Evolutionary conservation across 352 stramenopile genomes (phyloP), one percentile per base, ranked within the genome.

Genomic region (Phytopythium montanum): DNA sequence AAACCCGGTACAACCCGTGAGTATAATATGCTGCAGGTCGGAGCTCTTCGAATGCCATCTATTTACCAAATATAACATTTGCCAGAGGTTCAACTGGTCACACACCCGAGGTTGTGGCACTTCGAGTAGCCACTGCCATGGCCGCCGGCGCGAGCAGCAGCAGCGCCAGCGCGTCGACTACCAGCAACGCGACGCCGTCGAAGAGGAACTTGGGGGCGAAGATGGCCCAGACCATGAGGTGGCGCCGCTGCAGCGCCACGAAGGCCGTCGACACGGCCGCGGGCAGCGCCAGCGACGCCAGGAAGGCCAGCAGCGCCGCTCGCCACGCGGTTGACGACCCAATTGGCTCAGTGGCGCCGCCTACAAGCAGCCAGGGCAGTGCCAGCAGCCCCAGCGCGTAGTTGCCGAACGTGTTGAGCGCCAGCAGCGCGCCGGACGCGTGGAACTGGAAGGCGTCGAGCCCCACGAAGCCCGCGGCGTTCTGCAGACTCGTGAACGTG

Each of bases 191-290:
- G 18, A 85, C 56, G 29, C 76, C 79, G 36, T 97, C 89, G 52
- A 95, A 97, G 51, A 96, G 76, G 66, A 93, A 96, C 65, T 96
- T 96, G 39, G 89, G 89, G 3, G 90, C 89, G 65, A 97, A 97
- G 54, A 97, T 95, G 13, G 89, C 88, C 90, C 90, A 97, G 39
- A 97, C 88, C 88, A 97, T 97, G 44, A 97, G 72, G 63, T 97
- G 90, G 19, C 90, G 84, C 33, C 90, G 77, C 70, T 94, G 85
- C 14, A 96, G 61, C 12, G 74, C 81, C 19, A 95, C 87, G 70
- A 96, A 97, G 18, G 79, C 59, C n/a, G 76, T 93, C 44, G 88
- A 96, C 33, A 91, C 80, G 18, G 76, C 46, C 13, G 82, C 64
- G 42, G 85, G 82, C 6, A 91, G 70, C 25, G 70, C 56, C 50